Conservation (phyloP, 768 basidiomycete species). For the Trametes sanguinea region DNA sequence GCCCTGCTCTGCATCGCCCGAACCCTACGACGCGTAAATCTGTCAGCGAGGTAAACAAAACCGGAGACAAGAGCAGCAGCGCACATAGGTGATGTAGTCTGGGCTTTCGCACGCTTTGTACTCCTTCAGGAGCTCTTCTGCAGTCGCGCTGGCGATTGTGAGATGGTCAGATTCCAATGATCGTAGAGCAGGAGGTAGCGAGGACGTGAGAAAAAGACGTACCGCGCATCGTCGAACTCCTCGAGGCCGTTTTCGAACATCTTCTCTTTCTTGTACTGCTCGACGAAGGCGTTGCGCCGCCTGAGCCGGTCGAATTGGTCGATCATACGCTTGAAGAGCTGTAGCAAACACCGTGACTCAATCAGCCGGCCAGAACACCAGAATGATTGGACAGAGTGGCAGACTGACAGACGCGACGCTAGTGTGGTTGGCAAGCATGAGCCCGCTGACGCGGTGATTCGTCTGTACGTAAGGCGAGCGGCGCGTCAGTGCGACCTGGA, state of each 20-base stretch:
- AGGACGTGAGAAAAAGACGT: slow-evolving; percentile 22
- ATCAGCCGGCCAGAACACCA: background rate
- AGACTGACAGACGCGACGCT: slow-evolving; percentile 82
- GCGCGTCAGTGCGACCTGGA: slow-evolving; percentile 94
- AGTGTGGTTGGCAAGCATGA: slow-evolving; percentile 99
- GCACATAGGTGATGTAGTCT: slow-evolving; percentile 88
- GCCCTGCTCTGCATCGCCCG: slow-evolving; percentile 22
- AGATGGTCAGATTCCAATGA: background rate
- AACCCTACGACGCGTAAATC: slow-evolving; percentile 12
- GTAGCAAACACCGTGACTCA: background rate
- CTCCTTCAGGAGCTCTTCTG: slow-evolving; percentile 86
- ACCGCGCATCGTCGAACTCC: slow-evolving; percentile 98
- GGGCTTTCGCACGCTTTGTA: slow-evolving; percentile 96
- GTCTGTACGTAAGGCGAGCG: slow-evolving; percentile 86
- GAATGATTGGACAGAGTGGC: background rate
- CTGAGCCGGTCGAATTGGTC: slow-evolving; percentile 90
- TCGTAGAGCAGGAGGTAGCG: no score
- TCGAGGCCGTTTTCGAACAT: slow-evolving; percentile 92
- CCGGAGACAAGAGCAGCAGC: slow-evolving; percentile 30
- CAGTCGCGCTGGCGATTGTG: slow-evolving; percentile 61
- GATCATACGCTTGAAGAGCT: slow-evolving; percentile 96
- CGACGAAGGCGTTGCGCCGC: slow-evolving; percentile 91
- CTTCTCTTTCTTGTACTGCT: slow-evolving; percentile 96
- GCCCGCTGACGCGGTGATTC: slow-evolving; percentile 92
- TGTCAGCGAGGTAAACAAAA: background rate